Percentiles rank a stretch among this genome's conserved stretches.
Evolutionary conservation across 495 filamentous ascomycete genomes (phyloP).

Genomic region (Ascodesmis nigricans): DNA sequence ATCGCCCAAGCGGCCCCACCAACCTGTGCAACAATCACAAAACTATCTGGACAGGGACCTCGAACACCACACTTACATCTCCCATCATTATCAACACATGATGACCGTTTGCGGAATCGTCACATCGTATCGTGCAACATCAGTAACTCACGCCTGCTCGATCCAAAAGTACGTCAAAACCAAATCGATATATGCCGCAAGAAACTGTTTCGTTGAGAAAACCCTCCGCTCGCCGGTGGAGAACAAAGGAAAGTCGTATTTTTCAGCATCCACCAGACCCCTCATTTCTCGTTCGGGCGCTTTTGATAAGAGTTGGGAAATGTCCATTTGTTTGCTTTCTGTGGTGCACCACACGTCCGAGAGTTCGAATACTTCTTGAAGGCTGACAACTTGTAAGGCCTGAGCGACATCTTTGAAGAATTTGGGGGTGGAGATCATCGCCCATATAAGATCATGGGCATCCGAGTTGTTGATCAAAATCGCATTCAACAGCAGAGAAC

Average conservation of each 20-base stretch:
- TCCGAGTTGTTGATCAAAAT: neutral
- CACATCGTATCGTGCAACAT: slow-evolving; percentile 8
- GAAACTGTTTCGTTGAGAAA: slow-evolving; percentile 3
- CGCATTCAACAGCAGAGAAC: slow-evolving; percentile 1
- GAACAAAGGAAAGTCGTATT: neutral
- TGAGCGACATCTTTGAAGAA: slow-evolving; percentile 3
- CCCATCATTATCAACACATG: slow-evolving; percentile 11
- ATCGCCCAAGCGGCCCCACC: too few relatives aligned
- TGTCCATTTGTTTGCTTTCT: neutral
- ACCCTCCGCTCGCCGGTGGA: neutral
- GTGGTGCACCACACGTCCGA: neutral
- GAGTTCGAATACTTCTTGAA: neutral
- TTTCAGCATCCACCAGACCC: slow-evolving; percentile 1
- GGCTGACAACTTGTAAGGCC: neutral
- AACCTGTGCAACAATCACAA: too few relatives aligned
- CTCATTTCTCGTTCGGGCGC: neutral
- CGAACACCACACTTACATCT: too few relatives aligned
- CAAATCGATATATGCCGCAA: slow-evolving; percentile 6
- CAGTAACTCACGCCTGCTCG: slow-evolving; percentile 1
- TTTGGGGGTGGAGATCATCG: slow-evolving; percentile 5
- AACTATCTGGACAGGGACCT: too few relatives aligned
- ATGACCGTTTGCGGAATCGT: slow-evolving; percentile 9
- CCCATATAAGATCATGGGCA: slow-evolving; percentile 8
- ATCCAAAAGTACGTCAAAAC: slow-evolving; percentile 10
- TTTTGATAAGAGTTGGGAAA: neutral